Base-by-base conservation (phyloP, 2,329 filamentous ascomycete species). In the Fusarium sp. region DNA sequence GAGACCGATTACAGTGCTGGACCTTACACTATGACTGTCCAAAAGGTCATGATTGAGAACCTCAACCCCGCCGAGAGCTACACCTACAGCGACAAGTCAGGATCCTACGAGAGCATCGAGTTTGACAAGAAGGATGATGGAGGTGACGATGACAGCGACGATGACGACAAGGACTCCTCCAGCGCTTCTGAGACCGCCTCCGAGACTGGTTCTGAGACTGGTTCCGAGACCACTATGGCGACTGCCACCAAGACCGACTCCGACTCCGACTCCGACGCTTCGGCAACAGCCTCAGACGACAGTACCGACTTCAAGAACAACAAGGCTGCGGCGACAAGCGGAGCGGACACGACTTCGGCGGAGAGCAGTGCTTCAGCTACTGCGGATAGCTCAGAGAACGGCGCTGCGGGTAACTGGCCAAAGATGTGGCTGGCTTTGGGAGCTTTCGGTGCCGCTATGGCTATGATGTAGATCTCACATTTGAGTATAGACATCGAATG, bases 21-120 rank as follows among this genome's bases (percentile, higher is more conserved):
- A 0, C 89, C 89, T 6, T 91, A 84, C 78, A 87, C 84, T 62
- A 90, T 90, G 88, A 84, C 82, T 56, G 82, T 91, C 5, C 61
- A 77, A 57, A 76, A 71, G n/a, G 58, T 76, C 51, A 81, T 86
- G 74, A 81, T 82, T 14, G 80, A 88, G 34, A 82, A 83, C 53
- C 55, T 73, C 19, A 77, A 75, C 62, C 75, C 75, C 2, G 64
- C 69, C 4, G 50, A 59, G 31, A 83, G 86, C 54, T 77, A 77
- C 39, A 66, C 71, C 0, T 77, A 76, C 43, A 22, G 62, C n/a
- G 75, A 76, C 11, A 38, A 64, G 44, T 61, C 71, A 7, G 74
- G 75, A 21, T 69, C 65, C 19, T 75, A 65, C 19, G 52, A 60
- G 15, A 77, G 73, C 52, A 76, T 77, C 7, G 46, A 74, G 15